phyloP scores from a whole-genome alignment of 2,329 filamentous ascomycete genomes.

The Cladorrhinum sp. region DNA sequence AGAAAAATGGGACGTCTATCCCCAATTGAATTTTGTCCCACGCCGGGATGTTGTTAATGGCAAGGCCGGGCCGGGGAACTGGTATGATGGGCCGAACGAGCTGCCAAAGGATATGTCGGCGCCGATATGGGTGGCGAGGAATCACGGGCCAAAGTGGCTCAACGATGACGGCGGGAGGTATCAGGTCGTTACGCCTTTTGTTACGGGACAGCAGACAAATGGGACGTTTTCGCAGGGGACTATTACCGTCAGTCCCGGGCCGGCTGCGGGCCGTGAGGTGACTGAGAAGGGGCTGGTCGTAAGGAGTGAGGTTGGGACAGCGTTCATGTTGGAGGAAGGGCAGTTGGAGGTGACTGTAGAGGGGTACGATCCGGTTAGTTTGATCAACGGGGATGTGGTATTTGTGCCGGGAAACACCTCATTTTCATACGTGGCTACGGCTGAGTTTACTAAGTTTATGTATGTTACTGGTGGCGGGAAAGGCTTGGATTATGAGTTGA shows the following conservation, averaged over 20 bases:
- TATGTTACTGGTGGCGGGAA: slow-evolving; percentile 19
- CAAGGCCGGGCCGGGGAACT: slow-evolving; percentile 35
- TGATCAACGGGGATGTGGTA: slow-evolving; percentile 20
- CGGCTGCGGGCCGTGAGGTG: not conserved
- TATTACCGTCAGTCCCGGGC: slow-evolving; percentile 34
- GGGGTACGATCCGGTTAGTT: slow-evolving; percentile 13
- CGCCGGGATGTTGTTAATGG: slow-evolving; percentile 42
- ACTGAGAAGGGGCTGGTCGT: not conserved
- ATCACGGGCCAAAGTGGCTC: slow-evolving; percentile 45
- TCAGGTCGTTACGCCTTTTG: slow-evolving; percentile 43
- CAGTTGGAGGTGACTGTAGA: slow-evolving; percentile 16
- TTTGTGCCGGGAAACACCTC: slow-evolving; percentile 16
- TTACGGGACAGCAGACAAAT: slow-evolving; percentile 38
- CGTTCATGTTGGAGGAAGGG: slow-evolving; percentile 21
- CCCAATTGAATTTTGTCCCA: slow-evolving; percentile 39
- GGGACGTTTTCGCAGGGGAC: slow-evolving; percentile 43
- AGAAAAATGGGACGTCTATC: slow-evolving; percentile 42
- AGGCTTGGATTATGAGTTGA: slow-evolving; percentile 19
- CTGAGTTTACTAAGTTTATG: slow-evolving; percentile 22
- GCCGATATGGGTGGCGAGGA: slow-evolving; percentile 44
- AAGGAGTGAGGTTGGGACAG: slow-evolving; percentile 10
- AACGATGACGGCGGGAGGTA: slow-evolving; percentile 36
- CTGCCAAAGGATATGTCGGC: slow-evolving; percentile 32
- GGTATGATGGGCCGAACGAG: slow-evolving; percentile 38
- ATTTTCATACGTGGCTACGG: slow-evolving; percentile 17